A percentile compares a stretch with the other conserved stretches of the same genome.
phyloP scores from a whole-genome alignment of 495 filamentous ascomycete species.

The Chaetomidium leptoderma region DNA sequence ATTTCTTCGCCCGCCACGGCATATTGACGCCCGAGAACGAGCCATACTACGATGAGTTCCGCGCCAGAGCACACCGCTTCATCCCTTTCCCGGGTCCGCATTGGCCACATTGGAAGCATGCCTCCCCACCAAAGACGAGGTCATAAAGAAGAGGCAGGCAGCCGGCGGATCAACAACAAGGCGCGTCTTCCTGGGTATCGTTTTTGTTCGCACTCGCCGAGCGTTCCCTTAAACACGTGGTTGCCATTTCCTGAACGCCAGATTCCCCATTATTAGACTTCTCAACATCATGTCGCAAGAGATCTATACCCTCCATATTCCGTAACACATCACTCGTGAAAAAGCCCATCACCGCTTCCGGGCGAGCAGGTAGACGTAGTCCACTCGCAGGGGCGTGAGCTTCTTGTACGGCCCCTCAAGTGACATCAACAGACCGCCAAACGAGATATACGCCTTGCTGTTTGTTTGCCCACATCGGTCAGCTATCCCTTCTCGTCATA shows the following conservation, averaged over 20 bases:
- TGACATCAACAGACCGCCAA: constrained; percentile 83
- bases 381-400: constrained; percentile 81
- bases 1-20: constrained; percentile 88
- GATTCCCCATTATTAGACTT: constrained; percentile 11
- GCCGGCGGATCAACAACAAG: constrained; percentile 11
- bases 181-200: constrained; percentile 27
- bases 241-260: constrained; percentile 20
- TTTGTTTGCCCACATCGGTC: constrained; percentile 21
- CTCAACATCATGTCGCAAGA: constrained; percentile 4
- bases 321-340: background rate
- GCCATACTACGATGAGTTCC: constrained; percentile 72
- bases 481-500: constrained; percentile 14
- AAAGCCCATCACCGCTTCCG: constrained; percentile 63
- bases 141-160: constrained; percentile 7
- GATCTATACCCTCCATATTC: background rate
- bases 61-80: constrained; percentile 68
- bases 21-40: constrained; percentile 80
- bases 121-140: constrained; percentile 5
- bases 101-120: constrained; percentile 33
- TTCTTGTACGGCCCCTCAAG: constrained; percentile 95
- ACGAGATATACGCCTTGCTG: constrained; percentile 89
- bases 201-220: constrained; percentile 13
- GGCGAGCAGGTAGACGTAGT: constrained; percentile 86
- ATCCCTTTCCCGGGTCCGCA: constrained; percentile 72
- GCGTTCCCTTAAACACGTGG: background rate